A percentile compares a stretch with the other conserved stretches of the same genome.
These are phyloP conservation scores for Lipomyces lipofer DNA, from an alignment of 805 yeast species.

Conservation along the genomic window DNA sequence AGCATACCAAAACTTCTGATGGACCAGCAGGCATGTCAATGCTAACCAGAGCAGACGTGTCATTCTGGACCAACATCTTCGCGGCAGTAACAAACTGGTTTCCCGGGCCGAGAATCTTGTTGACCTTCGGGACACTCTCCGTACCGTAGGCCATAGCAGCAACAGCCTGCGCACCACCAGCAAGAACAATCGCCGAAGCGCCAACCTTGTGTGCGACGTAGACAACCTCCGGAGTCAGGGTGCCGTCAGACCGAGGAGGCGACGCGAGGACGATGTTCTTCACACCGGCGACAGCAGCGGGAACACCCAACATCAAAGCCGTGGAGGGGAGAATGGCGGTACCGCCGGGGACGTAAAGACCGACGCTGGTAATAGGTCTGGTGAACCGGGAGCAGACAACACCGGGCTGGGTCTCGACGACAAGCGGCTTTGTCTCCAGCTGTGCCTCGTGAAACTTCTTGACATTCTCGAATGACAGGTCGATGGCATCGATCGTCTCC, in stretches of 20 bases:
- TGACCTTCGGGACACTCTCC: constrained; percentile 85
- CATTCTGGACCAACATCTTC: constrained; percentile 95
- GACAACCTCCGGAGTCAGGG: constrained; percentile 92
- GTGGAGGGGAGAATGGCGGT: constrained; percentile 98
- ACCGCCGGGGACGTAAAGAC: constrained; percentile 97
- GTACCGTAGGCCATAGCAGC: constrained; percentile 99
- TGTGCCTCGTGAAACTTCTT: constrained; percentile 94
- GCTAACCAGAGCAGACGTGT: constrained; percentile 89
- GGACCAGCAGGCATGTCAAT: constrained; percentile 99
- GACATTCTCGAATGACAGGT: constrained; percentile 84
- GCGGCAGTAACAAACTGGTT: constrained; percentile 99
- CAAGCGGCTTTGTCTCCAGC: constrained; percentile 66
- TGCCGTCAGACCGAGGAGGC: constrained; percentile 93
- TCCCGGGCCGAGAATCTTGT: constrained; percentile 97
- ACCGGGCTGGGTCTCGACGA: constrained; percentile 92
- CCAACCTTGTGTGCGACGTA: constrained; percentile 97
- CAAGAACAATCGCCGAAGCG: constrained; percentile 83
- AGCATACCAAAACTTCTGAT: constrained; percentile 81
- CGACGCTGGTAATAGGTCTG: constrained; percentile 91
- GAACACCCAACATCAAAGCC: constrained; percentile 96
- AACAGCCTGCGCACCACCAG: constrained; percentile 99
- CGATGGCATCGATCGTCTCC: constrained; percentile 81
- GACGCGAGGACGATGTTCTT: constrained; percentile 88
- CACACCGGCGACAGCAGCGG: constrained; percentile 97
- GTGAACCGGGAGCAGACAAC: constrained; percentile 93